Conservation (phyloP, 331 rosid species). For the Acacia pycnantha region DNA sequence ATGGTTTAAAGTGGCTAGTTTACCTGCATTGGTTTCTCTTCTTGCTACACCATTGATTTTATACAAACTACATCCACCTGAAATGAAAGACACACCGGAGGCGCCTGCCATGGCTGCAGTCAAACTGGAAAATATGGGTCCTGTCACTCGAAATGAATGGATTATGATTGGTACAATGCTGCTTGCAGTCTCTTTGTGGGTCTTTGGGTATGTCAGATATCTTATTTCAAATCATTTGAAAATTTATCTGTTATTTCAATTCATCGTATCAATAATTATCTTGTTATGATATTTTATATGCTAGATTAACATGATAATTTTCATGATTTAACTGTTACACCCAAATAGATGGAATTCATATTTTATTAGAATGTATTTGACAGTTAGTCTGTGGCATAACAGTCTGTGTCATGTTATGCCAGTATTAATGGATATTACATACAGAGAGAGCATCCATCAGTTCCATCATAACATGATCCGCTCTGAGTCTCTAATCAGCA, state of each 20-base stretch:
- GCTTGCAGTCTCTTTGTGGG: conserved; percentile 92
- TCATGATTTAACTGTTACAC: not conserved
- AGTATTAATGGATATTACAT: not conserved
- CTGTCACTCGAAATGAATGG: conserved; percentile 73
- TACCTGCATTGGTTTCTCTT: conserved; percentile 70
- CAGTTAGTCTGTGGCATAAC: no score
- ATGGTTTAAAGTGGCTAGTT: conserved; percentile 90
- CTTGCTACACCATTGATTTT: conserved; percentile 77
- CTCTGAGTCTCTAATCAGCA: not conserved
- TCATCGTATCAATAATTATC: not conserved
- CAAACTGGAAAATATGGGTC: conserved; percentile 81
- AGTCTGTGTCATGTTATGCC: not conserved
- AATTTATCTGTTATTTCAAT: not conserved
- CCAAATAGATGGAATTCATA: not conserved
- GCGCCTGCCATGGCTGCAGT: conserved; percentile 92
- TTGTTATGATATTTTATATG: not conserved
- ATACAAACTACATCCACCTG: conserved; percentile 84
- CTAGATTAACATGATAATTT: not conserved
- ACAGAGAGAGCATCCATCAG: not conserved
- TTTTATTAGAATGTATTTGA: not conserved
- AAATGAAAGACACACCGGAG: conserved; percentile 89
- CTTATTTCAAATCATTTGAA: conserved; percentile 14
- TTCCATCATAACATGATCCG: no score
- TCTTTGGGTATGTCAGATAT: conserved; percentile 69
- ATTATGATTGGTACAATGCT: conserved; percentile 89